Evolutionary conservation across 2,329 filamentous ascomycete species (phyloP), one percentile per base, ranked within the genome.

Genomic region (Fusarium sp.): DNA sequence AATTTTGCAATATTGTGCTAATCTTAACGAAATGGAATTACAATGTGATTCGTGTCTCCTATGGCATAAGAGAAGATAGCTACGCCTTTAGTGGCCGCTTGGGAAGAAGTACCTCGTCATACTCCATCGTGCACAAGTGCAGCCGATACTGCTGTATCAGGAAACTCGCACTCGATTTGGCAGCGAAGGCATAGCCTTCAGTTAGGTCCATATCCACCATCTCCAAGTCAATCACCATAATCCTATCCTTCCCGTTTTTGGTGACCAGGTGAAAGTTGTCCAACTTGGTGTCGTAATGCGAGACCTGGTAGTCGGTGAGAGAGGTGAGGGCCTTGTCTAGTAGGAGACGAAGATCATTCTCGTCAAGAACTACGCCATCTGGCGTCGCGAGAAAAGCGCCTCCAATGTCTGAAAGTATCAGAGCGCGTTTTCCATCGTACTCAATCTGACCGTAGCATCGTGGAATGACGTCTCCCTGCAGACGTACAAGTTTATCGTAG

Each of bases 51-150:
- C 13, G 31, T 27, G 6, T 27, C 27, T 27, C 31, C 31, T 13
- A 33, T 33, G 31, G 31, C 31, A 11, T 33, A 13, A 35, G 33
- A 18, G 35, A 36, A 18, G 35, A 36, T 18, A 36, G 16, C 71
- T 88, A 86, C 52, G 86, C 78, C 3, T 52, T 31, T 5, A 31
- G 6, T n/a, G 58, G n/a, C 5, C 58, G 38, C 40, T 62, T 47
- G 11, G 58, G 38, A 18, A 62, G 58, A 22, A 62, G 18, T n/a
- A 62, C 38, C 4, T 27, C 40, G 13, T 62, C 40, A 18, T 18
- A 33, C 22, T 62, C 58, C 40, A 62, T 27, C 2, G 27, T 35
- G 1, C 27, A 5, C 9, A 62, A 16, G 35, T 62, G 59, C 2
- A 35, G 11, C 4, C 42, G 40, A 18, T 50, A 62, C 25, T 31